Conservation (phyloP, 2,329 filamentous ascomycete species). For the Aurifilum marmelostoma region DNA sequence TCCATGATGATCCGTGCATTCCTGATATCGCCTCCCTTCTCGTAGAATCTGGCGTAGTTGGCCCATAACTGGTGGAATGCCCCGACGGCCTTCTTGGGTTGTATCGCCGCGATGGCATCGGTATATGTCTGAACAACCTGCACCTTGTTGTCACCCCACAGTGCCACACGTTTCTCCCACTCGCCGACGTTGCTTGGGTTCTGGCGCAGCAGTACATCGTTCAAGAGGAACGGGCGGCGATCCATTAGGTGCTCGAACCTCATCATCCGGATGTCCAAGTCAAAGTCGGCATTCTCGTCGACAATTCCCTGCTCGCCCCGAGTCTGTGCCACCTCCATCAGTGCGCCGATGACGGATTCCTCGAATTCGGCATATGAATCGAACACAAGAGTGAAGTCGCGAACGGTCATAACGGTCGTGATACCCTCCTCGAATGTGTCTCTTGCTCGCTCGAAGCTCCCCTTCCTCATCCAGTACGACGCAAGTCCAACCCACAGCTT, state of each 20-base stretch:
- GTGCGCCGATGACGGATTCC: slow-evolving; percentile 86
- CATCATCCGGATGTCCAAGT: slow-evolving; percentile 96
- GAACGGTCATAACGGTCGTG: slow-evolving; percentile 97
- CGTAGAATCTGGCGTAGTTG: slow-evolving; percentile 97
- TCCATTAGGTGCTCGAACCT: slow-evolving; percentile 99
- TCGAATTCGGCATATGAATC: slow-evolving; percentile 97
- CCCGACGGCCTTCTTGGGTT: slow-evolving; percentile 91
- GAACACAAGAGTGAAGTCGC: slow-evolving; percentile 95
- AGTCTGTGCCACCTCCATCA: slow-evolving; percentile 85
- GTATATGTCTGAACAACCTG: slow-evolving; percentile 96
- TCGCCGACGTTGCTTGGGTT: slow-evolving; percentile 96
- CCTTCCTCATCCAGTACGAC: slow-evolving; percentile 93
- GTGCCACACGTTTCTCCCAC: slow-evolving; percentile 94
- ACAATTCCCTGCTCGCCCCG: slow-evolving; percentile 78
- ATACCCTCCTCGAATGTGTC: slow-evolving; percentile 96
- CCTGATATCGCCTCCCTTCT: slow-evolving; percentile 79
- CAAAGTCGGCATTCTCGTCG: slow-evolving; percentile 86
- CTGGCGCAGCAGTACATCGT: slow-evolving; percentile 91
- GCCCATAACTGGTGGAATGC: slow-evolving; percentile 95
- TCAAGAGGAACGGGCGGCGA: slow-evolving; percentile 89
- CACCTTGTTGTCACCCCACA: slow-evolving; percentile 91
- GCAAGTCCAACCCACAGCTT: slow-evolving; percentile 94
- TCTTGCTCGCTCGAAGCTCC: slow-evolving; percentile 88
- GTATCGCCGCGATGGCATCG: slow-evolving; percentile 87
- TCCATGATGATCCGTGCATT: slow-evolving; percentile 94